Percentiles rank a stretch among this genome's conserved stretches.
Conservation (phyloP, 2,329 filamentous ascomycete species). For the Grosmannia penicillata region DNA sequence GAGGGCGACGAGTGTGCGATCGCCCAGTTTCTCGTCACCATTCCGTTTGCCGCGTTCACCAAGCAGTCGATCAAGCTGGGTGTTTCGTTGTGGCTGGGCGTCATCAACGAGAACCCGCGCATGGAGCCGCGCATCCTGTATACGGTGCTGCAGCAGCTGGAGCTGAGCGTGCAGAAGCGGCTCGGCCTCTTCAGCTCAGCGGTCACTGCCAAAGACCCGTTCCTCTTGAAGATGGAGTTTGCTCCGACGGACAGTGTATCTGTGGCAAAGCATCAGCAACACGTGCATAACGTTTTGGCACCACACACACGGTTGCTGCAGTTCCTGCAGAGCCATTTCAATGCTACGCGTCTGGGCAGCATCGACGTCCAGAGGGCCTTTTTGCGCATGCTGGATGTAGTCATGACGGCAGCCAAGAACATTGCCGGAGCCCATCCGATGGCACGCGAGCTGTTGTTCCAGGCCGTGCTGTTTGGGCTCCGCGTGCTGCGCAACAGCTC, state of each 20-base stretch:
- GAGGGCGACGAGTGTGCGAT: constrained; percentile 63
- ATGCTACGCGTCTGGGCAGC: constrained; percentile 75
- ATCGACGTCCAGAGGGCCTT: constrained; percentile 71
- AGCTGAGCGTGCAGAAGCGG: constrained; percentile 61
- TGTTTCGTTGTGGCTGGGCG: constrained; percentile 88
- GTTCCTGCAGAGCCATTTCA: constrained; percentile 90
- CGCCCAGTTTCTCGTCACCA: constrained; percentile 74
- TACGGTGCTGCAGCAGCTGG: constrained; percentile 85
- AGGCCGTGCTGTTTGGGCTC: constrained; percentile 70
- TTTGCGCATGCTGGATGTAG: constrained; percentile 63
- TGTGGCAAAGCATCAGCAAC: constrained; percentile 60
- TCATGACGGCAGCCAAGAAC: constrained; percentile 57
- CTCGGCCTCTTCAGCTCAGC: constrained; percentile 67
- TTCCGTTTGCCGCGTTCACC: constrained; percentile 85
- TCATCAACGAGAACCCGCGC: constrained; percentile 87
- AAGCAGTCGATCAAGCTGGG: constrained; percentile 93
- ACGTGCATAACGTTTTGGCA: constrained; percentile 67
- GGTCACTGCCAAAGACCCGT: constrained; percentile 68
- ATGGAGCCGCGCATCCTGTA: constrained; percentile 76
- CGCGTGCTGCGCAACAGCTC: constrained; percentile 62
- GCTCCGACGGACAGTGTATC: constrained; percentile 72
- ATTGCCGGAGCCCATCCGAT: constrained; percentile 62
- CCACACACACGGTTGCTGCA: constrained; percentile 78
- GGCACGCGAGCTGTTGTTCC: constrained; percentile 82
- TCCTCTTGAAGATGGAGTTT: constrained; percentile 84